phyloP scores from a whole-genome alignment of 768 basidiomycete genomes.

The Albatrellus ellisii region DNA sequence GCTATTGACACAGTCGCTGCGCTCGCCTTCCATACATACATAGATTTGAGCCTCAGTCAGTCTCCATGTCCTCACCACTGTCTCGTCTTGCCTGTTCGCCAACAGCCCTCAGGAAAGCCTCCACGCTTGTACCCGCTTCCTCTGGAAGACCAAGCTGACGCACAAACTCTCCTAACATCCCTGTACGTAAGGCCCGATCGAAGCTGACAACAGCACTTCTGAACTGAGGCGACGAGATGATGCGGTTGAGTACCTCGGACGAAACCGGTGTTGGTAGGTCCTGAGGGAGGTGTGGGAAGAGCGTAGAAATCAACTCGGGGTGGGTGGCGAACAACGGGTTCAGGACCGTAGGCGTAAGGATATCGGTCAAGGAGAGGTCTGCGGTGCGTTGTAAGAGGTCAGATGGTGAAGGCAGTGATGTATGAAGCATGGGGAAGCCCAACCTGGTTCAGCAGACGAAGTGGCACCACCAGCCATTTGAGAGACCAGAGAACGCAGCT shows the following conservation, averaged over 20 bases:
- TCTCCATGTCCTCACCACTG: conserved; percentile 61
- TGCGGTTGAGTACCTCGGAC: conserved; percentile 53
- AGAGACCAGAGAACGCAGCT: conserved; percentile 36
- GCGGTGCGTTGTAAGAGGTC: conserved; percentile 1
- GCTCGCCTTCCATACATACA: conserved; percentile 1
- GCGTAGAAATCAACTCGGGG: conserved; percentile 50
- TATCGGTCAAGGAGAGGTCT: conserved; percentile 48
- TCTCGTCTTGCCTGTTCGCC: conserved; percentile 58
- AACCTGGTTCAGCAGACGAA: conserved; percentile 22
- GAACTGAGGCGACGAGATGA: conserved; percentile 79
- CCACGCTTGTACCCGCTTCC: conserved; percentile 68
- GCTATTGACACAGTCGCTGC: not conserved
- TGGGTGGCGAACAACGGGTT: conserved; percentile 56
- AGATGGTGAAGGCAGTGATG: conserved; percentile 1
- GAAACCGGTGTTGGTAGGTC: conserved; percentile 62
- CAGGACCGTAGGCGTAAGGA: conserved; percentile 64
- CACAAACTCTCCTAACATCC: conserved; percentile 64
- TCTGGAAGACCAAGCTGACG: conserved; percentile 71
- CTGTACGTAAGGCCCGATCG: conserved; percentile 76
- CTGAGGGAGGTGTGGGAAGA: conserved; percentile 76
- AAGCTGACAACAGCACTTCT: conserved; percentile 66
- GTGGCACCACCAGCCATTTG: conserved; percentile 26
- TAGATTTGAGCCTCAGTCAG: conserved; percentile 34
- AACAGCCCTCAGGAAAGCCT: conserved; percentile 70
- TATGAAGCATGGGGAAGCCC: conserved; percentile 7